Percentiles rank a stretch among this genome's conserved stretches.
Conservation (phyloP, 106 monocot genomes). For the Xerophyta viscosa region DNA sequence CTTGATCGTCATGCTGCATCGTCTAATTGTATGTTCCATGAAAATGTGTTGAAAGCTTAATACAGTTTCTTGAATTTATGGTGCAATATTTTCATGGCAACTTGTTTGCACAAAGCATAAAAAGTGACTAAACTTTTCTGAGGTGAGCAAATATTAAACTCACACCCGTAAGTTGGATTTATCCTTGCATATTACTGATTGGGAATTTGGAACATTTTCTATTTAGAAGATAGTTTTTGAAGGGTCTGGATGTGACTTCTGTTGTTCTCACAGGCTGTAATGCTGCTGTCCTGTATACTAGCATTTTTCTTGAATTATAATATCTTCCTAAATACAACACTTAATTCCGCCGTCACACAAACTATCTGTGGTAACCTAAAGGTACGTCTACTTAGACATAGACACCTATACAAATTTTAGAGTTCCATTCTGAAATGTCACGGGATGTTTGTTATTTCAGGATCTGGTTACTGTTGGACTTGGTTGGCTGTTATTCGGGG, state of each 20-base stretch:
- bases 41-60: too few relatives aligned
- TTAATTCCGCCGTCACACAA: conserved; percentile 90
- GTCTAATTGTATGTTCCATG: too few relatives aligned
- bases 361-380: conserved; percentile 95
- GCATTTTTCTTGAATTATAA: conserved; percentile 92
- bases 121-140: too few relatives aligned
- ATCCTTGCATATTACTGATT: too few relatives aligned
- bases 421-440: too few relatives aligned
- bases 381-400: conserved; percentile 20
- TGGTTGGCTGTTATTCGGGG: conserved; percentile 90
- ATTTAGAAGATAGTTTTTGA: neutral
- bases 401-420: neutral
- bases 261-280: conserved; percentile 66
- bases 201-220: neutral
- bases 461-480: conserved; percentile 80
- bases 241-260: too few relatives aligned
- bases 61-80: too few relatives aligned
- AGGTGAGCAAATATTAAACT: too few relatives aligned
- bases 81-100: too few relatives aligned
- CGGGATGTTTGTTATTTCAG: conserved; percentile 20
- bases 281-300: conserved; percentile 75
- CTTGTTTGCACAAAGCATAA: too few relatives aligned
- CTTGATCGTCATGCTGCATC: too few relatives aligned
- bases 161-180: too few relatives aligned
- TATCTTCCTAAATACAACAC: conserved; percentile 85